A percentile compares a stretch with the other conserved stretches of the same genome.
Evolutionary conservation across 208 protist genomes (phyloP).

Genomic region (Crithidia acanthocephali): DNA sequence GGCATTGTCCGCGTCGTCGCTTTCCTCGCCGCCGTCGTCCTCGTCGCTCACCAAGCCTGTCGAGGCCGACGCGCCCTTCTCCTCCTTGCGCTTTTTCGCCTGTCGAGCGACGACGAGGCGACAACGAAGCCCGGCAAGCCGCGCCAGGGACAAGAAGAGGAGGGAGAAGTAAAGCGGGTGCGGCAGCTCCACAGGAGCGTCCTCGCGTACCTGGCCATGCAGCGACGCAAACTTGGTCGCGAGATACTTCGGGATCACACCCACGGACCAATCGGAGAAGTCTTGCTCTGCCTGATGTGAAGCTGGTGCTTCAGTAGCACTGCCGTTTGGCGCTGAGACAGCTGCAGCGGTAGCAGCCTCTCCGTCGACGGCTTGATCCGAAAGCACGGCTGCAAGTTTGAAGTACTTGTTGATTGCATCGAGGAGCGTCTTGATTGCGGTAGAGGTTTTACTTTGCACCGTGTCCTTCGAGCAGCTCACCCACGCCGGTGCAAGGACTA

Average conservation of each 20-base stretch:
- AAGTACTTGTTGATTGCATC: constrained; percentile 47
- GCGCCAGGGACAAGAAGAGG: constrained; percentile 60
- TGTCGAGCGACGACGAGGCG: constrained; percentile 52
- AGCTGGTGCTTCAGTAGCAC: not conserved
- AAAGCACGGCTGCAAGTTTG: constrained; percentile 9
- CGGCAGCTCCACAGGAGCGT: constrained; percentile 28
- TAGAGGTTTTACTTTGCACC: constrained; percentile 55
- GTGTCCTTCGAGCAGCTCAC: constrained; percentile 53
- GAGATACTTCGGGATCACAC: constrained; percentile 29
- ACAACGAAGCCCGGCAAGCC: constrained; percentile 45
- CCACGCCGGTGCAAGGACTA: constrained; percentile 62
- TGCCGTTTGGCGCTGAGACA: not conserved
- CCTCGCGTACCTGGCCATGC: constrained; percentile 8
- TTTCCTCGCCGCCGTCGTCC: constrained; percentile 6
- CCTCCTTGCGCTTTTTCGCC: constrained; percentile 22
- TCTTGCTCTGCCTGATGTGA: constrained; percentile 15
- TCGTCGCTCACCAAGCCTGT: constrained; percentile 10
- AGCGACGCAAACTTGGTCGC: constrained; percentile 15
- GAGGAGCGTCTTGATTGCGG: constrained; percentile 45
- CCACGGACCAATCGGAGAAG: constrained; percentile 43
- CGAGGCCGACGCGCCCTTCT: not conserved
- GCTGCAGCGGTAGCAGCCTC: not conserved
- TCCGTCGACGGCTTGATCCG: not conserved
- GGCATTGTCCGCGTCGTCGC: constrained; percentile 9
- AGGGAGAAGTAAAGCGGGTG: constrained; percentile 61